Conservation (phyloP, 169 alveolate genomes). For the Plasmodium malariae region DNA sequence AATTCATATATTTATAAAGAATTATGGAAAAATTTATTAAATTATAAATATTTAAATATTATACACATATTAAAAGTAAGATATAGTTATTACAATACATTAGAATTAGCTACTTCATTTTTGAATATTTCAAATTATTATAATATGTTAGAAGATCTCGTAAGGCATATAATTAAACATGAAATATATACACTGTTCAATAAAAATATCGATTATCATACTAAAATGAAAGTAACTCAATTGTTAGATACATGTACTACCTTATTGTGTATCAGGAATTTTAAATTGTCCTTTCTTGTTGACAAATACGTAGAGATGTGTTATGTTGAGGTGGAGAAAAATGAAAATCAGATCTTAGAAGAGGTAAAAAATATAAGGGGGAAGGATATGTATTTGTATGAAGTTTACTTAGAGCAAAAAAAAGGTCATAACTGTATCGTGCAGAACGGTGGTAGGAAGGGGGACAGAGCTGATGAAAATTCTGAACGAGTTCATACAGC, state of each 20-base stretch:
- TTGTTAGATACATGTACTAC: conserved; percentile 39
- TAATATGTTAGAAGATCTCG: conserved; percentile 52
- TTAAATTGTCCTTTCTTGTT: conserved; percentile 2
- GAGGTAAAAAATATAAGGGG: background rate
- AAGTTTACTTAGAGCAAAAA: conserved; percentile 5
- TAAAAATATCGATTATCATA: conserved; percentile 50
- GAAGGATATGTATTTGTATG: background rate
- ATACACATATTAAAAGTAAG: conserved; percentile 47
- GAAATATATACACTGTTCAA: conserved; percentile 57
- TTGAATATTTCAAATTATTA: conserved; percentile 44
- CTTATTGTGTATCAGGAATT: conserved; percentile 27
- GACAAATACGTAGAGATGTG: conserved; percentile 44
- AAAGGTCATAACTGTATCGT: background rate
- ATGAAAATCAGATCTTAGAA: background rate
- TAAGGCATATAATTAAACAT: conserved; percentile 61
- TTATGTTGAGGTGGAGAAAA: conserved; percentile 12
- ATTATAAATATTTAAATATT: conserved; percentile 70
- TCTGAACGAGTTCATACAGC: too few species aligned
- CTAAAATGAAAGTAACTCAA: conserved; percentile 66
- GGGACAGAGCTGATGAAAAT: too few species aligned
- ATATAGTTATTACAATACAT: conserved; percentile 5
- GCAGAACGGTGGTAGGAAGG: too few species aligned
- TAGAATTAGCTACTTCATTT: conserved; percentile 27
- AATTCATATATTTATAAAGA: conserved; percentile 49
- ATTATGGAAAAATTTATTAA: conserved; percentile 46